Base-by-base conservation (phyloP, 768 basidiomycete genomes). In the Kwoniella dejecticola region DNA sequence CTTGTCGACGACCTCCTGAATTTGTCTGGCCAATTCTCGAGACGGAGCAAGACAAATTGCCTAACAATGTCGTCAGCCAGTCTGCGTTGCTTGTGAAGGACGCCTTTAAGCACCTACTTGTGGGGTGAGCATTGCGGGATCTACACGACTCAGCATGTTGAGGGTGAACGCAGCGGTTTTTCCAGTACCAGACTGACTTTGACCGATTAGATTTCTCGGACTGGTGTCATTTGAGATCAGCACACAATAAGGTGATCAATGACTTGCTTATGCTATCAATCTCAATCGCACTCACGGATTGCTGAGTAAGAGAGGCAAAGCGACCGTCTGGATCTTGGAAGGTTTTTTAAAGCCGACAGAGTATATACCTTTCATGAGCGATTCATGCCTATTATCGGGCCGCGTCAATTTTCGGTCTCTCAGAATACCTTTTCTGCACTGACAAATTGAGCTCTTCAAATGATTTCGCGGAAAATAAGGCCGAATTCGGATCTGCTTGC, bases 141-240 rank as follows among this genome's bases (percentile, higher is more conserved):
- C 91, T 47, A 98, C 84, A 40, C 95, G 87, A 76, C 89, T 93
- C 15, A 98, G 84, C 94, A 99, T 98, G 11, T 95, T 94, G 49
- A 99, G 83, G 12, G 93, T 91, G 77, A 99, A 99, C 10, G 96
- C 96, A 3, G 96, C 96, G 2, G 96, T 98, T 82, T 99, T 99
- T 49, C 96, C 96, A 8, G 96, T 99, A 38, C 96, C 96, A 31
- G 96, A 98, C 74, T 99, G 96, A 52, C 94, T 98, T 81, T 99
- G 96, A 17, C 93, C 96, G 75, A 98, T 98, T 89, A 98, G 94
- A 80, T 98, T 98, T 53, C 87, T 88, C 11, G 95, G 89, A n/a
- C 95, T 99, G 75, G 7, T 23, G 52, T 52, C 21, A 1, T 4
- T n/a, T 31, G n/a, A 27, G 42, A 19, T 31, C 26, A 49, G 60